Evolutionary conservation across 2,329 filamentous ascomycete genomes (phyloP).

Genomic region (Aspergillus versicolor): DNA sequence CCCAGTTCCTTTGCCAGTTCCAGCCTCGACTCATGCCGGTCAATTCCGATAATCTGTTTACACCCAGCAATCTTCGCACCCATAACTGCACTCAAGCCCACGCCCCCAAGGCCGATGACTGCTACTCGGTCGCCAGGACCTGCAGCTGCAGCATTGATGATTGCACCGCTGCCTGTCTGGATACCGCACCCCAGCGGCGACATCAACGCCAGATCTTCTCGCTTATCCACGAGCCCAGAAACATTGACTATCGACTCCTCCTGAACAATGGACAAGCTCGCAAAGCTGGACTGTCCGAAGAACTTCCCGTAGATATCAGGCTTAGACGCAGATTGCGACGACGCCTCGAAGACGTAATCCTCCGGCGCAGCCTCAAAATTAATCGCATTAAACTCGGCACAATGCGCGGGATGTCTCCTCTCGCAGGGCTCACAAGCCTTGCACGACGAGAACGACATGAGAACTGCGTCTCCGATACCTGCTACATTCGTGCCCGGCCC

Average conservation of each 20-base stretch:
- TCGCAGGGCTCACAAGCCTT: constrained; percentile 49
- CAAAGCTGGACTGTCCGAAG: constrained; percentile 51
- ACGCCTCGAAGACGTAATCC: constrained; percentile 6
- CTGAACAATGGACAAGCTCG: constrained; percentile 40
- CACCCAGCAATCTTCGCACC: constrained; percentile 47
- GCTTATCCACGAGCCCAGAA: constrained; percentile 33
- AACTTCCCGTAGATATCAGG: constrained; percentile 42
- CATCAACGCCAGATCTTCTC: constrained; percentile 33
- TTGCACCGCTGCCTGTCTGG: constrained; percentile 8
- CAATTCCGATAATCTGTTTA: constrained; percentile 43
- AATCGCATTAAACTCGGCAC: constrained; percentile 47
- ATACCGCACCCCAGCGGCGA: constrained; percentile 9
- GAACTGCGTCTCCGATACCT: constrained; percentile 46
- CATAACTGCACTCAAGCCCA: constrained; percentile 50
- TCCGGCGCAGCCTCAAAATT: constrained; percentile 38
- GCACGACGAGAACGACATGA: constrained; percentile 52
- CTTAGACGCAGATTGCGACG: constrained; percentile 3
- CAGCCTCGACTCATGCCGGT: constrained; percentile 37
- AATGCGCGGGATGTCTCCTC: constrained; percentile 49
- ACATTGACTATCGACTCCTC: constrained; percentile 46
- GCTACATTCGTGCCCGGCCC: constrained; percentile 44
- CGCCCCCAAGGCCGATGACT: constrained; percentile 47
- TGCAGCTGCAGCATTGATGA: constrained; percentile 3
- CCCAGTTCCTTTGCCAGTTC: constrained; percentile 42
- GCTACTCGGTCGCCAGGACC: background rate